These are phyloP conservation scores for Solioccasus polychromus DNA, from an alignment of 768 basidiomycete genomes.

Conservation along the genomic window DNA sequence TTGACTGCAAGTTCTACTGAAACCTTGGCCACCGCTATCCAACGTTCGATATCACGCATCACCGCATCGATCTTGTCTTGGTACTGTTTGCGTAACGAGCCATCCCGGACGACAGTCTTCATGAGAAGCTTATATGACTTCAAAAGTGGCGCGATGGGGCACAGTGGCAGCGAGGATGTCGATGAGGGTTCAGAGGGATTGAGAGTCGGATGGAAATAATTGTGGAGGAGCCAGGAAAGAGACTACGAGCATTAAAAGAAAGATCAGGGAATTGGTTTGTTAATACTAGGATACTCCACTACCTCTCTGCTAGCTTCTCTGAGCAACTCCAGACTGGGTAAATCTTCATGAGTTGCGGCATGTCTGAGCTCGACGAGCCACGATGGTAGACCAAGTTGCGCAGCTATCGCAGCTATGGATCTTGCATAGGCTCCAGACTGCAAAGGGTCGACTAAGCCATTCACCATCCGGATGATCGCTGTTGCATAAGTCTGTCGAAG, in stretches of 20 bases:
- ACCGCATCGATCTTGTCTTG: conserved; percentile 48
- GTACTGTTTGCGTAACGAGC: conserved; percentile 50
- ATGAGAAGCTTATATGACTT: conserved; percentile 69
- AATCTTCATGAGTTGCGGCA: conserved; percentile 93
- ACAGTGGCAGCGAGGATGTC: conserved; percentile 36
- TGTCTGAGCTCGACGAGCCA: conserved; percentile 94
- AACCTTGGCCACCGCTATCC: conserved; percentile 73
- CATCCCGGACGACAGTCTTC: conserved; percentile 63
- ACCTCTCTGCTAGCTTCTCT: conserved; percentile 77
- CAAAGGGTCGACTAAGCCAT: conserved; percentile 91
- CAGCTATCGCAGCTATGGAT: conserved; percentile 85
- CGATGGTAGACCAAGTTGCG: conserved; percentile 78
- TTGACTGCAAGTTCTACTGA: conserved; percentile 51
- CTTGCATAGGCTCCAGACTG: conserved; percentile 88
- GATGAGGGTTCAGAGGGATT: conserved; percentile 45
- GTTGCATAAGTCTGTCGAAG: conserved; percentile 78
- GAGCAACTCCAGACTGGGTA: conserved; percentile 80
- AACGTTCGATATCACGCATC: conserved; percentile 68
- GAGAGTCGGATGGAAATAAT: conserved; percentile 80
- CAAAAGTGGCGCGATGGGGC: conserved; percentile 65
- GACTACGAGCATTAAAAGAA: conserved; percentile 45
- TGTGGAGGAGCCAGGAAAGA: conserved; percentile 76
- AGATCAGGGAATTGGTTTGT: background rate
- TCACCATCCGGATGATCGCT: conserved; percentile 85
- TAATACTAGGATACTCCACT: conserved; percentile 4